phyloP scores from a whole-genome alignment of 1,139 yeast species.

The Blastobotrys elegans region DNA sequence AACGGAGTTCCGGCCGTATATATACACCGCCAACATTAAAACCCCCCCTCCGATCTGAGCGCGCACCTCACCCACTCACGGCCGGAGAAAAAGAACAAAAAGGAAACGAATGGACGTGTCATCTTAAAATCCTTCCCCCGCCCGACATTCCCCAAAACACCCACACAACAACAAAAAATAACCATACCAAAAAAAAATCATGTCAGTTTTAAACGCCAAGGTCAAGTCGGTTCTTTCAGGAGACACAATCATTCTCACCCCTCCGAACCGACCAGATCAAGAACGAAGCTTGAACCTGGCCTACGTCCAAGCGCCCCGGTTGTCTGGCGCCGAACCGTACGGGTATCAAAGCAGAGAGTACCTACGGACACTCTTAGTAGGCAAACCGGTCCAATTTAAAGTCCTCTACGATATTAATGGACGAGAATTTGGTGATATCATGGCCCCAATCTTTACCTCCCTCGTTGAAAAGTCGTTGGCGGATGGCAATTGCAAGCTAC shows the following conservation, averaged over 20 bases:
- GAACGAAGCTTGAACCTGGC: conserved; percentile 65
- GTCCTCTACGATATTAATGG: conserved; percentile 51
- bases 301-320: conserved; percentile 52
- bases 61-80: too few species aligned
- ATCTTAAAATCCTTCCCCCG: neutral
- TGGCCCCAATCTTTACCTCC: conserved; percentile 59
- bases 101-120: neutral
- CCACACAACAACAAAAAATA: neutral
- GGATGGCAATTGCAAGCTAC: conserved; percentile 59
- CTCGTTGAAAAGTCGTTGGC: conserved; percentile 52
- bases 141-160: neutral
- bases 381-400: conserved; percentile 60
- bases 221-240: conserved; percentile 71
- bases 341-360: conserved; percentile 58
- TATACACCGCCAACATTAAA: too few species aligned
- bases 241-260: conserved; percentile 67
- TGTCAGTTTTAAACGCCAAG: conserved; percentile 21
- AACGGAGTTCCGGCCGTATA: too few species aligned
- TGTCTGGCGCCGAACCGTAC: conserved; percentile 37
- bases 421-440: conserved; percentile 69
- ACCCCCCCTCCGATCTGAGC: too few species aligned
- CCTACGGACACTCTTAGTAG: conserved; percentile 59
- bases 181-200: neutral
- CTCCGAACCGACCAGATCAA: conserved; percentile 40
- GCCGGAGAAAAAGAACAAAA: too few species aligned